These are phyloP conservation scores for Saitozyma podzolica DNA, from an alignment of 768 basidiomycete genomes.

Conservation along the genomic window DNA sequence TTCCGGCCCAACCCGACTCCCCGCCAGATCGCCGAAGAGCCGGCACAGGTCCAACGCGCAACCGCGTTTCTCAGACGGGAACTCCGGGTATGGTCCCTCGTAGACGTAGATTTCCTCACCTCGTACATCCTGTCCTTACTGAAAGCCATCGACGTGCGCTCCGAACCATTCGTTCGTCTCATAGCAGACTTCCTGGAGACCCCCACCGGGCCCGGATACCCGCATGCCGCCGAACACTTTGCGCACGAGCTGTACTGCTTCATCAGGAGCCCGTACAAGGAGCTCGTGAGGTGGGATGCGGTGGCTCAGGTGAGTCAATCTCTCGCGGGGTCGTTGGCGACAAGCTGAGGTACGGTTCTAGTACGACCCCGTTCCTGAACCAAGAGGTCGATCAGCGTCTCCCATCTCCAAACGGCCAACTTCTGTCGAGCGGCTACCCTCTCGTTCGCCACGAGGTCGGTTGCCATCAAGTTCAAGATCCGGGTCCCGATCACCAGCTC, in stretches of 20 bases:
- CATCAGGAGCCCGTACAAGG: constrained; percentile 82
- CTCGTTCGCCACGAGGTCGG: constrained; percentile 3
- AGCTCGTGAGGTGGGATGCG: constrained; percentile 77
- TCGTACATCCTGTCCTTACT: constrained; percentile 85
- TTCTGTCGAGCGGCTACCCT: not conserved
- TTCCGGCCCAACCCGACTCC: constrained; percentile 90
- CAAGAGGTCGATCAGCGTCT: not conserved
- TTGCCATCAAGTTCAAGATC: not conserved
- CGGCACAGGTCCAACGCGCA: constrained; percentile 65
- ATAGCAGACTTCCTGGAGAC: constrained; percentile 85
- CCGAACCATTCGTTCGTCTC: constrained; percentile 68
- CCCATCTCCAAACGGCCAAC: not conserved
- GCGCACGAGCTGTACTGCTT: constrained; percentile 91
- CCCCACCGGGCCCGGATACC: constrained; percentile 57
- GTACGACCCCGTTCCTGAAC: constrained; percentile 35
- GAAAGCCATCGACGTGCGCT: constrained; percentile 89
- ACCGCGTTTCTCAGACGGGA: constrained; percentile 81
- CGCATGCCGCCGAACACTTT: constrained; percentile 84
- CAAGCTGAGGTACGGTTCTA: constrained; percentile 3
- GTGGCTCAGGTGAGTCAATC: constrained; percentile 67
- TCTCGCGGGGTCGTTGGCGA: not conserved
- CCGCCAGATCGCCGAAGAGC: constrained; percentile 74
- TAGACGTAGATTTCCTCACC: constrained; percentile 95
- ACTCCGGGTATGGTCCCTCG: constrained; percentile 77
- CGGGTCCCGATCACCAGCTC: constrained; percentile 13